These are phyloP conservation scores for Talaromyces rugulosus DNA, from an alignment of 2,329 filamentous ascomycete species.

Conservation along the genomic window DNA sequence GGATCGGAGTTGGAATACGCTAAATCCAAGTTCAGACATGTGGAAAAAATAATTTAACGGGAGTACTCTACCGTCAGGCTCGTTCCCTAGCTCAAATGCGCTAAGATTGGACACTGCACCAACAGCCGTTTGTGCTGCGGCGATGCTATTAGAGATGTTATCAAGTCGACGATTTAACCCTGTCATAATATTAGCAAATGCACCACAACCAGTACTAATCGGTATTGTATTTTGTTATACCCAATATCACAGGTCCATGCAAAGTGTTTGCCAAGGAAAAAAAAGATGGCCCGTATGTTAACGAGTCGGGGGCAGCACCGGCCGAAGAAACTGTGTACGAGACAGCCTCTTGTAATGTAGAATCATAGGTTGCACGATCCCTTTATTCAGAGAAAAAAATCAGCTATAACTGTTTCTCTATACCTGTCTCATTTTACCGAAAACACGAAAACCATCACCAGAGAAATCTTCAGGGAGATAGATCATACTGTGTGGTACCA, in stretches of 20 bases:
- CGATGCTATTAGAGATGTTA: conserved; percentile 52
- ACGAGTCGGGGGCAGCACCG: conserved; percentile 44
- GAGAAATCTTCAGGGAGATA: not conserved
- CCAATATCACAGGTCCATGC: conserved; percentile 48
- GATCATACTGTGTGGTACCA: conserved; percentile 50
- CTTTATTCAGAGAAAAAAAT: conserved; percentile 16
- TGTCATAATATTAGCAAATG: too few relatives aligned
- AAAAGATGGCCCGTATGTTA: conserved; percentile 53
- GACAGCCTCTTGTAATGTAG: conserved; percentile 43
- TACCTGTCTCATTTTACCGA: not conserved
- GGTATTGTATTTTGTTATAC: not conserved
- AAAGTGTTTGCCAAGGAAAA: conserved; percentile 49
- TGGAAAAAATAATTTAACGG: too few relatives aligned
- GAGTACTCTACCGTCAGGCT: conserved; percentile 47
- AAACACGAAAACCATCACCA: too few relatives aligned
- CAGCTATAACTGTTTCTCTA: not conserved
- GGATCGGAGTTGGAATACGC: conserved; percentile 24
- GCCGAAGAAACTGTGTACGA: conserved; percentile 48
- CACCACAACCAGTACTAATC: too few relatives aligned
- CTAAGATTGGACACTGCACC: conserved; percentile 46
- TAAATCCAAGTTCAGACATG: conserved; percentile 1
- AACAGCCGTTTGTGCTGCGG: conserved; percentile 46
- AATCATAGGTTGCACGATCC: conserved; percentile 51
- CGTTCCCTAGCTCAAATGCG: conserved; percentile 56
- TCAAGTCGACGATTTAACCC: conserved; percentile 51